A percentile compares a stretch with the other conserved stretches of the same genome.
These are phyloP conservation scores for Dothistroma septosporum DNA, from an alignment of 2,329 filamentous ascomycete genomes.

Conservation along the genomic window DNA sequence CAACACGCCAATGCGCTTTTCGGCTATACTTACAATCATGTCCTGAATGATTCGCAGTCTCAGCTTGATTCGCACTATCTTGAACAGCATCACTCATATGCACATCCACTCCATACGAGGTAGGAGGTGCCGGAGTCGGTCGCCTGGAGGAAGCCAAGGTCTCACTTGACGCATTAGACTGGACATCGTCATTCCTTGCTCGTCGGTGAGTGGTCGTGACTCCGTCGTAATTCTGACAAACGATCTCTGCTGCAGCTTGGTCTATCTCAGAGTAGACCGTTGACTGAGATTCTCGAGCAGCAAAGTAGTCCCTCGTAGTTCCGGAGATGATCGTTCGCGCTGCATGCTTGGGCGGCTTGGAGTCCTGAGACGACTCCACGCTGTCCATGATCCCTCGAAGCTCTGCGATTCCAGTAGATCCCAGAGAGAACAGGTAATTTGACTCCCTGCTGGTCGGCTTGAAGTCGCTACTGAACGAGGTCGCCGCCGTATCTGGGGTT, in stretches of 20 bases:
- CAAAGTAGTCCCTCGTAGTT: not conserved
- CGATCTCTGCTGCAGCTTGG: not conserved
- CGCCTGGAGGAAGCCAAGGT: not conserved
- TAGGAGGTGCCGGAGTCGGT: not conserved
- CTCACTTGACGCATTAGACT: not conserved
- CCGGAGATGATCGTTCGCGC: not conserved
- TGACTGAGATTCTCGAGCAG: conserved; percentile 3
- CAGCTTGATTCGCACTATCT: not conserved
- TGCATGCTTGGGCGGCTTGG: conserved; percentile 3
- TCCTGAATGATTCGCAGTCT: not conserved
- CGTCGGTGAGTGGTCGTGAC: not conserved
- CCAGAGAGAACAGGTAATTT: conserved; percentile 8
- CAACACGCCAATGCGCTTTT: not conserved
- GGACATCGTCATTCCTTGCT: not conserved
- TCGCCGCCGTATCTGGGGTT: conserved; percentile 15
- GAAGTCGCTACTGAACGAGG: conserved; percentile 14
- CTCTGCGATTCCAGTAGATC: conserved; percentile 5
- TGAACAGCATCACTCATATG: not conserved
- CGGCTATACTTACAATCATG: not conserved
- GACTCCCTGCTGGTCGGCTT: conserved; percentile 9
- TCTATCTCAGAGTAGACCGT: not conserved
- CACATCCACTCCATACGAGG: not conserved
- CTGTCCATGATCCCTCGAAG: not conserved
- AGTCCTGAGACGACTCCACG: conserved; percentile 9
- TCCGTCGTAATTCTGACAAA: not conserved